These are phyloP conservation scores for Kodamaea derodonti DNA, from an alignment of 1,139 yeast species.

Conservation along the genomic window DNA sequence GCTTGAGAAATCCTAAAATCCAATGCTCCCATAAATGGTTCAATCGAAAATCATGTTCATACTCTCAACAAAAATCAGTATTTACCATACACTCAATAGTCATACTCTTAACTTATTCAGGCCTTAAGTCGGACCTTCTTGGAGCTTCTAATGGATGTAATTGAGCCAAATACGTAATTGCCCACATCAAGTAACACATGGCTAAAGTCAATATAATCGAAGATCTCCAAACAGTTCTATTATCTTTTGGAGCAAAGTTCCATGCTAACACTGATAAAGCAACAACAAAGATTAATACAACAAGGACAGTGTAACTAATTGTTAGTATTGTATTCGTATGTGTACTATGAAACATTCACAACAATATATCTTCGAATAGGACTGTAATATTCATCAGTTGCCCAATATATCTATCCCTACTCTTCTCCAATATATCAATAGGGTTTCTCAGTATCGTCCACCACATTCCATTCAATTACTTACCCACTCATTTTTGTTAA, in stretches of 20 bases:
- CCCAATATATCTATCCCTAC: too few species aligned
- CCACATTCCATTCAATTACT: conserved; percentile 13
- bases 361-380: too few species aligned
- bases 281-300: conserved; percentile 58
- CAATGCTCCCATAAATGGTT: too few species aligned
- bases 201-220: conserved; percentile 77
- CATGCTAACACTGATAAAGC: conserved; percentile 60
- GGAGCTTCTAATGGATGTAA: conserved; percentile 81
- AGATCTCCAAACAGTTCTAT: conserved; percentile 81
- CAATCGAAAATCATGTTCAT: too few species aligned
- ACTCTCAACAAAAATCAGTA: too few species aligned
- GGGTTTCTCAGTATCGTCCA: too few species aligned
- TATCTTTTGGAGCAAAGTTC: conserved; percentile 59
- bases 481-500: conserved; percentile 28
- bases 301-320: conserved; percentile 68
- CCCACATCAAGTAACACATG: conserved; percentile 95
- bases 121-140: conserved; percentile 74
- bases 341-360: background rate
- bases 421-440: too few species aligned
- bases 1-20: too few species aligned
- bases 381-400: too few species aligned
- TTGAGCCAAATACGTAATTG: conserved; percentile 77
- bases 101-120: conserved; percentile 48
- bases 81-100: too few species aligned
- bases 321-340: conserved; percentile 13